phyloP scores from a whole-genome alignment of 768 basidiomycete genomes.

The Nidularia sp. region DNA sequence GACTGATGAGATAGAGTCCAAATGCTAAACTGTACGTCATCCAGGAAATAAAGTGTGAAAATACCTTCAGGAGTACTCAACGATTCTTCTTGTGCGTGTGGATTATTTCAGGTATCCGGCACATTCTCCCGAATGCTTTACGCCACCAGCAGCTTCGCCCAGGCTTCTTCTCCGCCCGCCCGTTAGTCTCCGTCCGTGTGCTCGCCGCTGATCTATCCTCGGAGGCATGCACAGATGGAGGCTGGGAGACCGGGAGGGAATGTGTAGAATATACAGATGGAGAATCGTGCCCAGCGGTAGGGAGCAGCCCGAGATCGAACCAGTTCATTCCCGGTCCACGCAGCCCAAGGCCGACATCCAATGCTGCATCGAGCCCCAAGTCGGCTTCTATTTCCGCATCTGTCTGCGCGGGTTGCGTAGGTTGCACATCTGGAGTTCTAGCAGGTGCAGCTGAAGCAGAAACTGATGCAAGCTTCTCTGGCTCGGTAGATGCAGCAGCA shows the following conservation, averaged over 20 bases:
- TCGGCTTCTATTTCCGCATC: conserved; percentile 29
- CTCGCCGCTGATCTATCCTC: no score
- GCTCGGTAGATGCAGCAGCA: neutral
- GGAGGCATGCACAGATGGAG: conserved; percentile 4
- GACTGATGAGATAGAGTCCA: no score
- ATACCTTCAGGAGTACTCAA: no score
- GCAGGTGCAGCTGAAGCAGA: conserved; percentile 9
- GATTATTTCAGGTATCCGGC: no score
- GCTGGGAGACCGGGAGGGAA: conserved; percentile 20
- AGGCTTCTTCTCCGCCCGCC: no score
- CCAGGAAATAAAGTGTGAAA: no score
- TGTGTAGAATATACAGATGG: conserved; percentile 34
- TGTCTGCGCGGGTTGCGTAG: conserved; percentile 23
- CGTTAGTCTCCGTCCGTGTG: no score
- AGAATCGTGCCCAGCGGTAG: conserved; percentile 28
- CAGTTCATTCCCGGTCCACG: conserved; percentile 30
- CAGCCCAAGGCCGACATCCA: conserved; percentile 34
- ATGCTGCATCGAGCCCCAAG: conserved; percentile 26
- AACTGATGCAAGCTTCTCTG: neutral
- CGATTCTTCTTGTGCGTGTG: no score
- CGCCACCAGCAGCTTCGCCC: no score
- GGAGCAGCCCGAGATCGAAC: conserved; percentile 32
- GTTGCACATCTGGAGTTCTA: conserved; percentile 21
- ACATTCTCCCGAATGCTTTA: no score
- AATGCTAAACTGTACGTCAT: no score